Evolutionary conservation across 2,329 filamentous ascomycete genomes (phyloP).

Genomic region (Cadophora malorum): DNA sequence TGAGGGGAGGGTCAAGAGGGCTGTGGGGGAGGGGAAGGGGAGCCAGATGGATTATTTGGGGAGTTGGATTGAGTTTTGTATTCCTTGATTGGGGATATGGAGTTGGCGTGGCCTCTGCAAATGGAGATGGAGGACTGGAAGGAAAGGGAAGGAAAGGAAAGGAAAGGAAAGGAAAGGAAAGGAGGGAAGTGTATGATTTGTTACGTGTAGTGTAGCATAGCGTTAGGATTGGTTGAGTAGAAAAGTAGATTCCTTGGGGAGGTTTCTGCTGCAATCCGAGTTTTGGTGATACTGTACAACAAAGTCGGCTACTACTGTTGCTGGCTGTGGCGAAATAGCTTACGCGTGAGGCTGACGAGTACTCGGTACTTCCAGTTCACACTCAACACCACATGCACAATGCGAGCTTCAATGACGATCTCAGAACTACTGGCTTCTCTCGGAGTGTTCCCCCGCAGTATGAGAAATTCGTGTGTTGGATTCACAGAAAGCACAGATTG

Average conservation of each 20-base stretch:
- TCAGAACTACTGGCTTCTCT: too few relatives aligned
- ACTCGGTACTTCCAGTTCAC: too few relatives aligned
- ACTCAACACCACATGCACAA: too few relatives aligned
- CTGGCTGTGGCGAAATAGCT: too few relatives aligned
- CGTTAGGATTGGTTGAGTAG: not conserved
- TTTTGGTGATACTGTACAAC: too few relatives aligned
- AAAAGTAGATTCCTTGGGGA: not conserved
- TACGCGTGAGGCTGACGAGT: too few relatives aligned
- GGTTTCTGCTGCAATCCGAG: too few relatives aligned
- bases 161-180: not conserved
- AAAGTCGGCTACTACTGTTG: too few relatives aligned
- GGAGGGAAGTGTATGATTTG: not conserved
- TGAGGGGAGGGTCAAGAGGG: conserved; percentile 70
- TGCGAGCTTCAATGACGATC: too few relatives aligned
- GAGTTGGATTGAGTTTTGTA: conserved; percentile 87
- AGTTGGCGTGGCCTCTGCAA: not conserved
- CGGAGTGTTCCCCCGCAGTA: too few relatives aligned
- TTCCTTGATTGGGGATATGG: conserved; percentile 50
- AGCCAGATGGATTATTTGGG: conserved; percentile 80
- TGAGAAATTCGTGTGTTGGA: too few relatives aligned
- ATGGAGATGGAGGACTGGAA: not conserved
- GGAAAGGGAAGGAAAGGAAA: not conserved
- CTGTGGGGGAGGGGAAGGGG: conserved; percentile 56
- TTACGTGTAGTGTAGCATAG: conserved; percentile 11
- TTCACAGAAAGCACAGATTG: too few relatives aligned